Evolutionary conservation across 805 yeast genomes (phyloP).

Genomic region (Yarrowia bubula): DNA sequence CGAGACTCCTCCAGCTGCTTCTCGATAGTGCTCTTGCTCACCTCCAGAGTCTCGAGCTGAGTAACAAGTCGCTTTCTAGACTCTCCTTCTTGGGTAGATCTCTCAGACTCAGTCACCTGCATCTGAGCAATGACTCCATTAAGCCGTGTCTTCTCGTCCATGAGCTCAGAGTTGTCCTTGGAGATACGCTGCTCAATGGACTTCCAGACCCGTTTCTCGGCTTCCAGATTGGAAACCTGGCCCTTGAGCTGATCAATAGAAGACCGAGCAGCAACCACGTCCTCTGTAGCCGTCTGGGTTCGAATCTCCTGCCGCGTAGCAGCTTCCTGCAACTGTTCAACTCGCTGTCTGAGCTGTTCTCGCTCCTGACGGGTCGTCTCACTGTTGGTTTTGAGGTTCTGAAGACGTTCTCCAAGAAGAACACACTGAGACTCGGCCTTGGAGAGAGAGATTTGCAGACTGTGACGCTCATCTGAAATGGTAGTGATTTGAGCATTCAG

Average conservation of each 20-base stretch:
- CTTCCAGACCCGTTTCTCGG: constrained; percentile 55
- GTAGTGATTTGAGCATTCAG: constrained; percentile 49
- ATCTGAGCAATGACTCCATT: constrained; percentile 57
- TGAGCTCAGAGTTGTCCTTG: constrained; percentile 51
- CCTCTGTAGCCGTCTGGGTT: constrained; percentile 51
- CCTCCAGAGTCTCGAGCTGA: constrained; percentile 51
- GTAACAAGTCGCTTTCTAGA: constrained; percentile 49
- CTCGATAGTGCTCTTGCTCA: constrained; percentile 47
- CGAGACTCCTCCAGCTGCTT: constrained; percentile 48
- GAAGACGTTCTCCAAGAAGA: constrained; percentile 53
- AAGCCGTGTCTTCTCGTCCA: constrained; percentile 58
- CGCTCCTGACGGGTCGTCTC: constrained; percentile 48
- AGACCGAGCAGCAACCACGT: constrained; percentile 54
- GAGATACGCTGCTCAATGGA: constrained; percentile 51
- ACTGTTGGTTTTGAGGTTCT: constrained; percentile 44
- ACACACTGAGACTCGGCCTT: constrained; percentile 54
- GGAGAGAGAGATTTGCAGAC: constrained; percentile 51
- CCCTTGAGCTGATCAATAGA: constrained; percentile 46
- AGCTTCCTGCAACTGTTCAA: constrained; percentile 44
- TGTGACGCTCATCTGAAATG: constrained; percentile 46
- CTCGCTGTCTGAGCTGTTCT: constrained; percentile 45
- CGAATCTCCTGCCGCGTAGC: constrained; percentile 49
- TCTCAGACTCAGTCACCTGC: constrained; percentile 60
- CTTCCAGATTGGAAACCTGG: constrained; percentile 49
- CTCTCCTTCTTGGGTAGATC: constrained; percentile 53